Evolutionary conservation across 1,284 basidiomycete genomes (phyloP).

Genomic region (Irpex lacteus): DNA sequence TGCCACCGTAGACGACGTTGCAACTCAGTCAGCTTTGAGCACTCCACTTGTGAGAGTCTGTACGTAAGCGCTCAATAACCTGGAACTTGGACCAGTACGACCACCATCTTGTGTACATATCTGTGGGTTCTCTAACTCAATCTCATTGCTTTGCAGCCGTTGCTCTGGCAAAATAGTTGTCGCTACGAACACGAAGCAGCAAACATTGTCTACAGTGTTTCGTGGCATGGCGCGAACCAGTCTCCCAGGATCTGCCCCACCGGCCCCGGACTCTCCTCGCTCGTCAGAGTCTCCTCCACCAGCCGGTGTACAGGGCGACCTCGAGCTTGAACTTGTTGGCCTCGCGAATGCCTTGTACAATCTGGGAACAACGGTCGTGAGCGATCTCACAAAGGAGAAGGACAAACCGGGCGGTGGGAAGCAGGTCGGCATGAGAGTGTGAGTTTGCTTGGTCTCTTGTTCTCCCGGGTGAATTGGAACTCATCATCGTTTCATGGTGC

Average conservation of each 20-base stretch:
- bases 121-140: too few species aligned
- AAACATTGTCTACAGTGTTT: background rate
- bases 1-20: too few species aligned
- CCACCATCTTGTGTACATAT: background rate
- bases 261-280: conserved; percentile 69
- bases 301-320: conserved; percentile 61
- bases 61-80: background rate
- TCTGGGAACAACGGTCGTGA: conserved; percentile 74
- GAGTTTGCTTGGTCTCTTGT: conserved; percentile 22
- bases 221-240: background rate
- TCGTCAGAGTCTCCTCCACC: conserved; percentile 70
- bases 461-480: background rate
- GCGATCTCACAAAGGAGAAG: conserved; percentile 73
- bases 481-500: background rate
- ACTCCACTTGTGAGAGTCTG: too few species aligned
- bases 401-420: conserved; percentile 65
- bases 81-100: background rate
- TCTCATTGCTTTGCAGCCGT: too few species aligned
- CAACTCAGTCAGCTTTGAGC: too few species aligned
- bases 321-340: conserved; percentile 71
- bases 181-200: too few species aligned
- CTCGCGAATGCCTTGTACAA: conserved; percentile 75
- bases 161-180: too few species aligned
- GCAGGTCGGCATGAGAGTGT: conserved; percentile 69
- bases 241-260: conserved; percentile 16